A percentile compares a stretch with the other conserved stretches of the same genome.
phyloP scores from a whole-genome alignment of 1,139 yeast species.

The Tardiomyces blankii region DNA sequence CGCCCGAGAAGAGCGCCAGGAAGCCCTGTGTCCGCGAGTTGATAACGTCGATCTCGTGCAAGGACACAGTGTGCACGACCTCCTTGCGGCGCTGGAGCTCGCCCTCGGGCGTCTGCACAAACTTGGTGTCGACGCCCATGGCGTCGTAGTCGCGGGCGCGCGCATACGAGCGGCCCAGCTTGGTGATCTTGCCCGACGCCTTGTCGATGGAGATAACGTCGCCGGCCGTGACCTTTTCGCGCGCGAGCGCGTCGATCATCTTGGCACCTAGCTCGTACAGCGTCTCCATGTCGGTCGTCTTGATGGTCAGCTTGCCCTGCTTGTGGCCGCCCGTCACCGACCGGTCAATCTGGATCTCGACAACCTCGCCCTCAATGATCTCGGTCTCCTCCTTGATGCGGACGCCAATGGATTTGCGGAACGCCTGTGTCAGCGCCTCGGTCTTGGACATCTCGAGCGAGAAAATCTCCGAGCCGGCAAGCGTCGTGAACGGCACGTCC shows the following conservation, averaged over 20 bases:
- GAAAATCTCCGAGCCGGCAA: constrained; percentile 89
- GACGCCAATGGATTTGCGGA: constrained; percentile 90
- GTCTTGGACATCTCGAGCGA: constrained; percentile 89
- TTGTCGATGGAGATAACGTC: constrained; percentile 95
- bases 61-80: constrained; percentile 89
- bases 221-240: constrained; percentile 94
- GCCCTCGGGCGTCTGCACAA: constrained; percentile 98
- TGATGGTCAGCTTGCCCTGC: constrained; percentile 93
- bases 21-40: constrained; percentile 98
- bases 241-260: constrained; percentile 93
- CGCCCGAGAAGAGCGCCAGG: constrained; percentile 91
- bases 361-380: constrained; percentile 96
- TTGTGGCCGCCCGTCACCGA: constrained; percentile 96
- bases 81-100: constrained; percentile 93
- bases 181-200: constrained; percentile 87
- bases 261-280: constrained; percentile 93
- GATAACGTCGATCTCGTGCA: constrained; percentile 96
- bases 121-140: constrained; percentile 97
- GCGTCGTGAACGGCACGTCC: constrained; percentile 92
- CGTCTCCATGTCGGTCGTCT: constrained; percentile 98
- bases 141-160: constrained; percentile 98
- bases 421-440: constrained; percentile 91
- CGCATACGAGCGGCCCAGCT: constrained; percentile 89
- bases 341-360: constrained; percentile 94
- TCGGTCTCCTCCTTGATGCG: constrained; percentile 95